Conservation (phyloP, 495 filamentous ascomycete genomes). For the Lophiotrema nucula region DNA sequence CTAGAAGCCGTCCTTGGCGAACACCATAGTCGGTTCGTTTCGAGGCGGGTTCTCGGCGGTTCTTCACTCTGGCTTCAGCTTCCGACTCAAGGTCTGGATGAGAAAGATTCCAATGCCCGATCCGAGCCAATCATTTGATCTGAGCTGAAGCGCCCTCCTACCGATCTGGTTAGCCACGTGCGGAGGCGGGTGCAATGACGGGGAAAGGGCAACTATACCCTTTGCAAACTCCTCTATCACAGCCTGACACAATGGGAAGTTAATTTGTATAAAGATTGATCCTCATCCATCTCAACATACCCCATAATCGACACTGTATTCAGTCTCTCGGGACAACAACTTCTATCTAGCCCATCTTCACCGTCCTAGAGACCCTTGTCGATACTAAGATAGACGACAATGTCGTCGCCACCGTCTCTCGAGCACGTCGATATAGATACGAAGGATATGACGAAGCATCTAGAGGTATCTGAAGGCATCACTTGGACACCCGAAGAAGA, state of each 20-base stretch:
- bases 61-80: background rate
- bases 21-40: too few species aligned
- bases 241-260: background rate
- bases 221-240: background rate
- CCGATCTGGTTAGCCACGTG: conserved; percentile 1
- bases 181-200: conserved; percentile 1
- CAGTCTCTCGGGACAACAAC: too few species aligned
- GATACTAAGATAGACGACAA: too few species aligned
- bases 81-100: background rate
- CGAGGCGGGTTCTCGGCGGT: background rate
- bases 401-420: background rate
- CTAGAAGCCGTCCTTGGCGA: too few species aligned
- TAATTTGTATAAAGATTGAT: conserved; percentile 6
- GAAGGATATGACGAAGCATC: conserved; percentile 6
- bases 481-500: conserved; percentile 27
- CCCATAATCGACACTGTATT: too few species aligned
- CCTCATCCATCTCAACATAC: background rate
- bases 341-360: too few species aligned
- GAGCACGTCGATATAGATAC: conserved; percentile 1
- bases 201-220: conserved; percentile 15
- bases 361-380: too few species aligned
- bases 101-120: background rate
- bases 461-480: background rate
- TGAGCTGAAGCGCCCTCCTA: conserved; percentile 1
- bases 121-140: background rate